A percentile compares a stretch with the other conserved stretches of the same genome.
Evolutionary conservation across 164 flowering plant genomes (phyloP).

Genomic region (Pachysandra terminalis): DNA sequence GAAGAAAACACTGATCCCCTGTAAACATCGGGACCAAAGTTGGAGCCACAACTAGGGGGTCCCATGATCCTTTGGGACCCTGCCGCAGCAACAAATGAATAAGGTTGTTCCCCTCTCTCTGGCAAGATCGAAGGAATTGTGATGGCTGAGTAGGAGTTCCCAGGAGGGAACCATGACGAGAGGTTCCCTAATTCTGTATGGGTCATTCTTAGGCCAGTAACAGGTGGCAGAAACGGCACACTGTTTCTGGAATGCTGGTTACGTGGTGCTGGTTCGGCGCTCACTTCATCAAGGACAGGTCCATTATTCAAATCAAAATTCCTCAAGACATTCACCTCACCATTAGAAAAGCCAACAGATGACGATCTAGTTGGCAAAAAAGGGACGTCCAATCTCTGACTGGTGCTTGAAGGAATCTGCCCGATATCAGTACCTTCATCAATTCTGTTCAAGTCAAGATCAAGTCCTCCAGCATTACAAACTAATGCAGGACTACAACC

Average conservation of each 20-base stretch:
- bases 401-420: constrained; percentile 28
- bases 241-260: constrained; percentile 33
- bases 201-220: constrained; percentile 48
- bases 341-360: constrained; percentile 35
- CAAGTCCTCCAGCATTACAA: too few relatives aligned
- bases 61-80: constrained; percentile 55
- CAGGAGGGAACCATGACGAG: constrained; percentile 65
- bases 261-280: constrained; percentile 32
- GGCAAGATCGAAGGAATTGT: constrained; percentile 58
- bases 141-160: constrained; percentile 46
- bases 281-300: constrained; percentile 63
- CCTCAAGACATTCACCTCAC: constrained; percentile 44
- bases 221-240: constrained; percentile 32
- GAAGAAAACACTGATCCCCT: constrained; percentile 76
- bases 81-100: constrained; percentile 42
- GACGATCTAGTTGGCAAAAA: constrained; percentile 27
- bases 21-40: constrained; percentile 58
- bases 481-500: too few relatives aligned
- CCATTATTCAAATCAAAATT: constrained; percentile 91
- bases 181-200: constrained; percentile 42
- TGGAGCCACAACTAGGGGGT: constrained; percentile 35
- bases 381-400: constrained; percentile 32
- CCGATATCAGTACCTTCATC: constrained; percentile 61
- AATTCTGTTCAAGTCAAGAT: constrained; percentile 62
- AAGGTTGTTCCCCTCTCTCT: constrained; percentile 62